These are phyloP conservation scores for Narthecium ossifragum DNA, from an alignment of 106 monocot species.

Conservation along the genomic window DNA sequence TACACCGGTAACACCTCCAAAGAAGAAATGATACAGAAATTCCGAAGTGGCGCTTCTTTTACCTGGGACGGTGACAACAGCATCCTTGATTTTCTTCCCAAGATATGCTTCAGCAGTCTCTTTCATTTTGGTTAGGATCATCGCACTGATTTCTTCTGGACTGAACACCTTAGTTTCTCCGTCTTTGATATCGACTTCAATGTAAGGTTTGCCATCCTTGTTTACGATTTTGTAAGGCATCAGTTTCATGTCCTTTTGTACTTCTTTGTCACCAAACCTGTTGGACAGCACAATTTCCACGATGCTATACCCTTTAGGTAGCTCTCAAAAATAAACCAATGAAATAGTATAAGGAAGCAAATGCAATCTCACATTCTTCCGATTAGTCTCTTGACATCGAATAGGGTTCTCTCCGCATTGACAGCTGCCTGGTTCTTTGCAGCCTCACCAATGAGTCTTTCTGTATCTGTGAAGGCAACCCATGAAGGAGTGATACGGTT, in stretches of 20 bases:
- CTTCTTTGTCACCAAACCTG: constrained; percentile 31
- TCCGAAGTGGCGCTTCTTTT: background rate
- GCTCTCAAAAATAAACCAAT: background rate
- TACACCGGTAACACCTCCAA: too few relatives aligned
- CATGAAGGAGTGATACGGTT: constrained; percentile 39
- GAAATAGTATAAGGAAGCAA: background rate
- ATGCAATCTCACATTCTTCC: constrained; percentile 27
- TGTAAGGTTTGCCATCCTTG: constrained; percentile 33
- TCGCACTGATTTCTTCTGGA: constrained; percentile 32
- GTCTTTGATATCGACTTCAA: constrained; percentile 24
- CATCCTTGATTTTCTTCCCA: constrained; percentile 31
- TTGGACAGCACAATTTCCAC: background rate
- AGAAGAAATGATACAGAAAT: too few relatives aligned
- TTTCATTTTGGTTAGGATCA: constrained; percentile 29
- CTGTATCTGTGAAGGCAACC: constrained; percentile 33
- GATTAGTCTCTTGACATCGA: constrained; percentile 35
- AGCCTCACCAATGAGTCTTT: constrained; percentile 32
- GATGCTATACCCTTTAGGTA: background rate
- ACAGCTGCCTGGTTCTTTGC: constrained; percentile 33
- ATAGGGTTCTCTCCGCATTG: constrained; percentile 29
- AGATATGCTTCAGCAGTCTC: constrained; percentile 33
- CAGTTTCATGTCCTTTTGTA: constrained; percentile 21
- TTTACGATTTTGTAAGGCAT: constrained; percentile 30
- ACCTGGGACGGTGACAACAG: constrained; percentile 37
- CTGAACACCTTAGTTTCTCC: constrained; percentile 31